A percentile compares a stretch with the other conserved stretches of the same genome.
Evolutionary conservation across 208 protist genomes (phyloP).

Genomic region (Wallacemonas sp.): DNA sequence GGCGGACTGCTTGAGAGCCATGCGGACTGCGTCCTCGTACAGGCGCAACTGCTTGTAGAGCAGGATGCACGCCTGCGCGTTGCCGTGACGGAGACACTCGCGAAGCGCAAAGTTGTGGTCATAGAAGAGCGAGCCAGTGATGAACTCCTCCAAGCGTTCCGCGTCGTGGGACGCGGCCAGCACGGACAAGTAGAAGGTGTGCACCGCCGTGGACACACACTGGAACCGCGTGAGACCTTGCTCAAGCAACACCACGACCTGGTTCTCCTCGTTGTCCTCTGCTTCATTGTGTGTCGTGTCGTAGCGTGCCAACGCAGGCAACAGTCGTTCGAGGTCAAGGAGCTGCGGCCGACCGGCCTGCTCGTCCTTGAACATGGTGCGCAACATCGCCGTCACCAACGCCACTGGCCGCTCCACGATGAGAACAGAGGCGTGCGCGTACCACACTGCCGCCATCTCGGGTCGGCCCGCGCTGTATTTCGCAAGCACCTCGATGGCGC

Average conservation of each 20-base stretch:
- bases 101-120: conserved; percentile 93
- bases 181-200: conserved; percentile 94
- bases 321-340: conserved; percentile 78
- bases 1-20: conserved; percentile 54
- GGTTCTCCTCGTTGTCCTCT: conserved; percentile 67
- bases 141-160: conserved; percentile 72
- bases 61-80: conserved; percentile 74
- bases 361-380: conserved; percentile 38
- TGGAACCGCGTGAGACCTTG: conserved; percentile 82
- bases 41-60: conserved; percentile 93
- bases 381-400: conserved; percentile 70
- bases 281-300: conserved; percentile 59
- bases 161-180: conserved; percentile 80
- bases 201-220: conserved; percentile 85
- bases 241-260: conserved; percentile 93
- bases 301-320: conserved; percentile 94
- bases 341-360: conserved; percentile 45
- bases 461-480: conserved; percentile 28
- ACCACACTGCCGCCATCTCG: conserved; percentile 74
- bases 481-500: conserved; percentile 53
- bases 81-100: conserved; percentile 76
- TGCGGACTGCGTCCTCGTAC: conserved; percentile 94
- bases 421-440: conserved; percentile 89
- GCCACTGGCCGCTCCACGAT: conserved; percentile 85
- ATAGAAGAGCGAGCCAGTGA: conserved; percentile 77